Base-by-base conservation (phyloP, 2,329 filamentous ascomycete genomes). In the Claviceps arundinis region DNA sequence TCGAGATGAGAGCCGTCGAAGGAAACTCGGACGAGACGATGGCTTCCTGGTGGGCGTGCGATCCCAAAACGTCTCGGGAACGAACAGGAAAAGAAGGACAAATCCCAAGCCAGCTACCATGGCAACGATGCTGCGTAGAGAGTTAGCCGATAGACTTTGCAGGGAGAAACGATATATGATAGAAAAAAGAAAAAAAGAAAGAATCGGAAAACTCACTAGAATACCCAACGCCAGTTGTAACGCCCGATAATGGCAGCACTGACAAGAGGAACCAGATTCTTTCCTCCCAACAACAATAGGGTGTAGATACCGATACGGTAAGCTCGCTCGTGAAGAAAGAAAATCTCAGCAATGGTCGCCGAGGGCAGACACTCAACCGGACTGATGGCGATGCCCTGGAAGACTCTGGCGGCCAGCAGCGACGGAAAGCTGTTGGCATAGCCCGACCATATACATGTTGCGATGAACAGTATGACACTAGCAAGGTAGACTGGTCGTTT, bases 1-100 rank as follows among this genome's bases (percentile, higher is more conserved):
- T 38, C 65, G 68, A 1, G 73, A 76, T 0, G 76, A 78, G 19
- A 71, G 61, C 5, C 75, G 67, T 22, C 69, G 72, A 52, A 78
- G 70, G 50, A 79, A 67, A 51, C 67, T 68, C 1, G 73, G 72
- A 19, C 73, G 64, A 53, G 66, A 71, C 6, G 64, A 63, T 2
- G 66, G 59, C 42, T 66, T 67, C 19, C 66, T 63, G 3, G 67
- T 62, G 2, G 90, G 89, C 2, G 85, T 84, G 47, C 91, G 77
- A 65, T 96, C 89, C 91, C 91, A 97, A 58, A 95, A 96, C 0
- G 89, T 95, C 69, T 97, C 91, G 0, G 91, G 91, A 0, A 95
- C 87, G 60, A 95, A 95, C 54, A 96, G 74, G 64, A 95, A 95
- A 1, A 97, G 74, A 2, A 95, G 70, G 19, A 80, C 65, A 40